Conservation (phyloP, 75 land plant genomes). For the Larix kaempferi region DNA sequence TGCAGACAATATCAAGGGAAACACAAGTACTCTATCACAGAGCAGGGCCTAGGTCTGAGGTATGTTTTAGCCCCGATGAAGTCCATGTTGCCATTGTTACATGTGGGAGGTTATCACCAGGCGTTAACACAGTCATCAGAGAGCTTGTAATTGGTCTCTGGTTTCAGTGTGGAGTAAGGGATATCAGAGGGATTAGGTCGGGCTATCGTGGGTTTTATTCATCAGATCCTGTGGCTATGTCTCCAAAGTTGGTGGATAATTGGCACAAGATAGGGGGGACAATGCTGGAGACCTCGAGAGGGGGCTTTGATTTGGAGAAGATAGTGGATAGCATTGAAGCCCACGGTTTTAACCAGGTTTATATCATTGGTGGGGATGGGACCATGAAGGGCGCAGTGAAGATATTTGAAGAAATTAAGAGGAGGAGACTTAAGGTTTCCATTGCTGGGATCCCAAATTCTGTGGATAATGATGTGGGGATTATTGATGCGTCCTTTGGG, state of each 20-base stretch:
- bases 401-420: slow-evolving; percentile 53
- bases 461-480: slow-evolving; percentile 83
- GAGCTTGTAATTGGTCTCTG: slow-evolving; percentile 83
- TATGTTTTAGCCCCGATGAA: slow-evolving; percentile 41
- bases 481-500: slow-evolving; percentile 79
- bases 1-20: slow-evolving; percentile 11
- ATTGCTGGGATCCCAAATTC: slow-evolving; percentile 78
- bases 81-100: slow-evolving; percentile 81
- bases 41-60: slow-evolving; percentile 63
- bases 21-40: slow-evolving; percentile 46
- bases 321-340: slow-evolving; percentile 60
- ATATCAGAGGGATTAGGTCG: slow-evolving; percentile 54
- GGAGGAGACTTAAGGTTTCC: slow-evolving; percentile 38
- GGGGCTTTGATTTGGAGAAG: slow-evolving; percentile 71
- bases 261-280: slow-evolving; percentile 78
- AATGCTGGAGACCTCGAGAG: slow-evolving; percentile 58
- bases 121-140: slow-evolving; percentile 83
- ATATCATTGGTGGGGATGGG: slow-evolving; percentile 81
- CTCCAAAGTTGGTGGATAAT: slow-evolving; percentile 53
- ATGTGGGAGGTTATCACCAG: slow-evolving; percentile 93
- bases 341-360: slow-evolving; percentile 65
- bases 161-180: slow-evolving; percentile 69
- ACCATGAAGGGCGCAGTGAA: slow-evolving; percentile 74
- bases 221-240: slow-evolving; percentile 32
- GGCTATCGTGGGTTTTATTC: slow-evolving; percentile 89